Evolutionary conservation across 1,139 yeast genomes (phyloP), one percentile per base, ranked within the genome.

Genomic region (Pneumocystis oryctolagi): DNA sequence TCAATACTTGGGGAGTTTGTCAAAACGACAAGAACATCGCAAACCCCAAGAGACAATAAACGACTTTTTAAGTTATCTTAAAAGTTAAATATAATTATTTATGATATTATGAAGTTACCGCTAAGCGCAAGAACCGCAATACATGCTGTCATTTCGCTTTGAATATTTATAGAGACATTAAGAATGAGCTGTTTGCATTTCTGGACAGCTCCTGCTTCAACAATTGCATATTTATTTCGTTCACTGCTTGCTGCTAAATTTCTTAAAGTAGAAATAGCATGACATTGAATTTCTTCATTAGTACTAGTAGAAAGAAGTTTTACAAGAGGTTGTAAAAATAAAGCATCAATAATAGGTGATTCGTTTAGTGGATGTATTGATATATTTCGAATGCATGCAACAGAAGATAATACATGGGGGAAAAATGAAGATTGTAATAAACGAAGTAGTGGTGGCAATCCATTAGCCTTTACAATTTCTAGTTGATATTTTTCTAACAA

Each of bases 301-400:
- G 88, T 96, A 60, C 84, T 82, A 73, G 84, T 87, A 72, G 88
- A 95, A 68, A 92, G 82, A 67, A 94, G 79, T 28, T 84, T 82
- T 32, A 94, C 96, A 69, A 92, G 79, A 9, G 98, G 97, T 70
- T 84, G 84, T 70, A 92, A 79, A 76, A 92, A 92, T 2, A 97
- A 97, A 5, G 97, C 96, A 69, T 92, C 97, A 66, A 92, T 92
- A 64, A 92, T 92, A 65, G 94, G 80, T 16, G 95, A 92, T 76
- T 94, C 98, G 73, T 92, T 92, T 74, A 88, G 80, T 60, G 98
- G 97, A 73, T 94, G 97, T 68, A 92, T 92, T 14, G 97, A 89
- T 65, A 94, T 89, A 74, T 92, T 92, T 77, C 98, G 84, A 69
- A 92, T 89, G 77, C 99, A 92, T 1, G 99, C 99, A 63, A 92